phyloP scores from a whole-genome alignment of 305 asterid species.

The Solanum hybrid region DNA sequence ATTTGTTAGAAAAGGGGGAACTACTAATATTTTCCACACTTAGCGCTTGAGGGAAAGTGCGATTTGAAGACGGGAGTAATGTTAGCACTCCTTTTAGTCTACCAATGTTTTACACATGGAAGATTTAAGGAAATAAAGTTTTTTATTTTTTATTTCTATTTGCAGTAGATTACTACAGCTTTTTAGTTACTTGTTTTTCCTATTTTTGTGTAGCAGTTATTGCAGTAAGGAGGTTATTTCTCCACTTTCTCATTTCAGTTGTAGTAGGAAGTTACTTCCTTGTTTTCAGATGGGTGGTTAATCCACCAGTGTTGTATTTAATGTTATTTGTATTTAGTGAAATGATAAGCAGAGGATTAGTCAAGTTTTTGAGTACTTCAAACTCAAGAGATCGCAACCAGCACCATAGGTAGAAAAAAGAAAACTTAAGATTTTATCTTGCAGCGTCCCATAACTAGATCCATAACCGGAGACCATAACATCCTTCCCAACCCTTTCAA shows the following conservation, averaged over 20 bases:
- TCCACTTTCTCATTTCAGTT: not conserved
- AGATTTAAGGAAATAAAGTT: not conserved
- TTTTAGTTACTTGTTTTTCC: not conserved
- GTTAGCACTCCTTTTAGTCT: not conserved
- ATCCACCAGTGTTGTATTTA: not conserved
- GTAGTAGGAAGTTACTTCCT: not conserved
- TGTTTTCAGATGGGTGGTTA: not conserved
- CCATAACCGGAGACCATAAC: not conserved
- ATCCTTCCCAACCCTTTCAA: not conserved
- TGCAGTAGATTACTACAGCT: not conserved
- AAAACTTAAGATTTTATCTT: not conserved
- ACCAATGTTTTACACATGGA: not conserved
- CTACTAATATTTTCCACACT: not conserved
- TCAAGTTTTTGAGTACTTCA: not conserved
- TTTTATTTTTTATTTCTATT: no score
- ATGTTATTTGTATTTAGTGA: not conserved
- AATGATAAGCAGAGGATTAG: not conserved
- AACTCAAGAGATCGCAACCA: not conserved
- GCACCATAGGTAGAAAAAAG: not conserved
- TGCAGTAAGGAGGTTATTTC: not conserved
- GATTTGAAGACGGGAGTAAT: not conserved
- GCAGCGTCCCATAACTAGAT: not conserved
- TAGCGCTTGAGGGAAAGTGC: not conserved
- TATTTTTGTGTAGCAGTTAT: not conserved
- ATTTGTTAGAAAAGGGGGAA: not conserved